These are phyloP conservation scores for Saussurea involucrata DNA, from an alignment of 129 eudicot species.

Conservation along the genomic window DNA sequence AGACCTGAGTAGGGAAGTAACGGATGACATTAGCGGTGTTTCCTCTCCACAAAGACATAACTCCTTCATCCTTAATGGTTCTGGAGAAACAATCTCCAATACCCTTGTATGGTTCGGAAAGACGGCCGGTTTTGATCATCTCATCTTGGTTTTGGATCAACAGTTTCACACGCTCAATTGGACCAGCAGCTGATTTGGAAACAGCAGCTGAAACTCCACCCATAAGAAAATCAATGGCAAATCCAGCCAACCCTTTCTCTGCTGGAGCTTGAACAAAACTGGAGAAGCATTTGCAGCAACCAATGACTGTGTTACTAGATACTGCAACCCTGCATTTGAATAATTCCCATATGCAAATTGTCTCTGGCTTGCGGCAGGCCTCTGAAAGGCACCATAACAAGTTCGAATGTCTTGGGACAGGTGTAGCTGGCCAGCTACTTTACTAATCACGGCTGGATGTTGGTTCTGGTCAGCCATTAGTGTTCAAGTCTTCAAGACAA, in stretches of 20 bases:
- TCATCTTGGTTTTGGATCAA: constrained; percentile 69
- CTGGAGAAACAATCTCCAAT: constrained; percentile 56
- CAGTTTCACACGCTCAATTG: constrained; percentile 59
- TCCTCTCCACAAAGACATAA: constrained; percentile 59
- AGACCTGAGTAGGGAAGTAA: constrained; percentile 66
- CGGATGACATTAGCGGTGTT: constrained; percentile 56
- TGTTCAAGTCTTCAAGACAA: neutral
- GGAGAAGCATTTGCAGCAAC: constrained; percentile 33
- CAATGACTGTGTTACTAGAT: constrained; percentile 24
- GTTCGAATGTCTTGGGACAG: constrained; percentile 24
- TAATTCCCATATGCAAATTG: constrained; percentile 26
- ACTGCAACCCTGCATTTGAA: constrained; percentile 28
- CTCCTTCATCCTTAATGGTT: constrained; percentile 51
- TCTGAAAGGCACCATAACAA: constrained; percentile 26
- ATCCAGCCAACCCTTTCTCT: constrained; percentile 47
- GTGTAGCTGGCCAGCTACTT: constrained; percentile 23
- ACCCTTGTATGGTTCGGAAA: constrained; percentile 57
- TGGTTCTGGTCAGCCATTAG: constrained; percentile 18
- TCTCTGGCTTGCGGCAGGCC: constrained; percentile 26
- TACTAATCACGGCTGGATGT: neutral
- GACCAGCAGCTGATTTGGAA: constrained; percentile 53
- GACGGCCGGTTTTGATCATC: constrained; percentile 53
- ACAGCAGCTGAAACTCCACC: constrained; percentile 56
- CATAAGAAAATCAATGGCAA: constrained; percentile 51
- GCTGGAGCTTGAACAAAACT: constrained; percentile 43